These are phyloP conservation scores for Lipomyces yarrowii DNA, from an alignment of 1,139 yeast species.

Conservation along the genomic window DNA sequence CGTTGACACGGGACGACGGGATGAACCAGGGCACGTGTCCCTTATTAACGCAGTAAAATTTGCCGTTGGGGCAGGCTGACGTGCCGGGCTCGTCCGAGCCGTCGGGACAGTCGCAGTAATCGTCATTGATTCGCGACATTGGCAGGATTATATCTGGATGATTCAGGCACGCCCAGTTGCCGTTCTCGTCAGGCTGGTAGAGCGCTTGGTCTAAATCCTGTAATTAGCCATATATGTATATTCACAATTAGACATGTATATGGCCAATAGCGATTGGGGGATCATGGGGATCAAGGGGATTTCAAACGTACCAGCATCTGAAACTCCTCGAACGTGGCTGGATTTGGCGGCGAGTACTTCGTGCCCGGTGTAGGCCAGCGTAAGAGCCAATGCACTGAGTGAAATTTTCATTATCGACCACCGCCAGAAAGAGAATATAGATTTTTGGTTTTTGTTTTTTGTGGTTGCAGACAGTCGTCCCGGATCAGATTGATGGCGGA, in stretches of 20 bases:
- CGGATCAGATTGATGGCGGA: not conserved
- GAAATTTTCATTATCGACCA: not conserved
- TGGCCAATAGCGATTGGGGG: not conserved
- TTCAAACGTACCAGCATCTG: slow-evolving; percentile 5
- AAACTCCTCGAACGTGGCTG: slow-evolving; percentile 4
- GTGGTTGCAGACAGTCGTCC: too few relatives aligned
- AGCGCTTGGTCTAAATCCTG: slow-evolving; percentile 35
- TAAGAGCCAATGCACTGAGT: not conserved
- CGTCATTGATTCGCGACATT: slow-evolving; percentile 73
- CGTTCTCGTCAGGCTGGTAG: slow-evolving; percentile 56
- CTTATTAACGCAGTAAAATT: slow-evolving; percentile 74
- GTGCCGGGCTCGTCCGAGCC: slow-evolving; percentile 98
- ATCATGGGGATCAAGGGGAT: not conserved
- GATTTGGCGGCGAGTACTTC: slow-evolving; percentile 5
- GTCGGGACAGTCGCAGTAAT: slow-evolving; percentile 95
- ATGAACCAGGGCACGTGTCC: slow-evolving; percentile 55
- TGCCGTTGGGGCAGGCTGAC: slow-evolving; percentile 65
- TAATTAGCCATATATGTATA: not conserved
- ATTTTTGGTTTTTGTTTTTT: not conserved
- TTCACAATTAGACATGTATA: not conserved
- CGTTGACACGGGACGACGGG: slow-evolving; percentile 58
- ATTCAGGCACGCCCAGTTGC: slow-evolving; percentile 68
- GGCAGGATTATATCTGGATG: slow-evolving; percentile 65
- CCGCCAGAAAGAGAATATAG: not conserved
- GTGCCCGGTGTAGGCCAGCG: not conserved